These are phyloP conservation scores for Peterozyma toletana DNA, from an alignment of 805 yeast species.

Conservation along the genomic window DNA sequence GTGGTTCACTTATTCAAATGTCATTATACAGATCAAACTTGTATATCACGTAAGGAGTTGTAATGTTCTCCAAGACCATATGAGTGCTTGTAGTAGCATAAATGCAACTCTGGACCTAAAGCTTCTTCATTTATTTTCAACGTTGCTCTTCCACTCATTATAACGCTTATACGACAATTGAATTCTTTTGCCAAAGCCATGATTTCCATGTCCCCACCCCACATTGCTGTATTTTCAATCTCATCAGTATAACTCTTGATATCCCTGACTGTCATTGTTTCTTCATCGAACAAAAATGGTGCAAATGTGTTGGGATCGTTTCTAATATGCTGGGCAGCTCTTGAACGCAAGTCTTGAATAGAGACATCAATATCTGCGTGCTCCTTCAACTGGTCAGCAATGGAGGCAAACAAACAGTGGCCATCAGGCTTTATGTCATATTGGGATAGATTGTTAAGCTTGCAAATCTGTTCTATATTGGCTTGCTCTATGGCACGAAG, in stretches of 20 bases:
- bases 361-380: slow-evolving; percentile 38
- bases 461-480: slow-evolving; percentile 49
- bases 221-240: slow-evolving; percentile 71
- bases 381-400: slow-evolving; percentile 63
- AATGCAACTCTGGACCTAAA: slow-evolving; percentile 43
- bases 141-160: slow-evolving; percentile 71
- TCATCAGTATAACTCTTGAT: slow-evolving; percentile 62
- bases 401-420: slow-evolving; percentile 83
- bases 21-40: too few relatives aligned
- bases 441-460: slow-evolving; percentile 39
- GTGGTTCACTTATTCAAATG: too few relatives aligned
- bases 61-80: slow-evolving; percentile 95
- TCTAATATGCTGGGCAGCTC: slow-evolving; percentile 63
- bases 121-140: slow-evolving; percentile 57
- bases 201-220: slow-evolving; percentile 97
- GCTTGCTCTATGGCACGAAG: slow-evolving; percentile 65
- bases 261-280: slow-evolving; percentile 54
- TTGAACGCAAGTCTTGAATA: slow-evolving; percentile 49
- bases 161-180: slow-evolving; percentile 66
- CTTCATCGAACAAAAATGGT: slow-evolving; percentile 82
- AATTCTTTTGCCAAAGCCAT: slow-evolving; percentile 70
- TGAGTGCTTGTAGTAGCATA: slow-evolving; percentile 79
- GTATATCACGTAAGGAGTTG: slow-evolving; percentile 50
- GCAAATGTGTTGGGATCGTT: slow-evolving; percentile 59
- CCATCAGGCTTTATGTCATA: slow-evolving; percentile 86